Percentiles rank a stretch among this genome's conserved stretches.
These are phyloP conservation scores for Ophiostoma sp. DNA, from an alignment of 2,329 filamentous ascomycete genomes.

Conservation along the genomic window DNA sequence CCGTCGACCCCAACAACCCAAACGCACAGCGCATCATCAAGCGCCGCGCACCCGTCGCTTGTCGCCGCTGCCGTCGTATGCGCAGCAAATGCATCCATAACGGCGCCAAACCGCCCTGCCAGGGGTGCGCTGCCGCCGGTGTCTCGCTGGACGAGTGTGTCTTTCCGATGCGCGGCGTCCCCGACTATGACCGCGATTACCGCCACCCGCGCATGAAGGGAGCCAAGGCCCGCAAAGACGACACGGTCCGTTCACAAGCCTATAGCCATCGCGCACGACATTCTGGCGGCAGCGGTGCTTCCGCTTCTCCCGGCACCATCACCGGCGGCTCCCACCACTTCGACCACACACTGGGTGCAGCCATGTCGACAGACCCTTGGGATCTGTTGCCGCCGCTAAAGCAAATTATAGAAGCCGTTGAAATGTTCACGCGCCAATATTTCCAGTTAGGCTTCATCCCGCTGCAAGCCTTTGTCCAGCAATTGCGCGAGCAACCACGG, in stretches of 20 bases:
- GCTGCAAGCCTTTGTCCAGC: constrained; percentile 45
- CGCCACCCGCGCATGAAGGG: constrained; percentile 49
- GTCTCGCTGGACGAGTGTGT: constrained; percentile 44
- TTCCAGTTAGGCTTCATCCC: constrained; percentile 57
- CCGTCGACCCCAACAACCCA: not conserved
- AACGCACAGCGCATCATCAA: constrained; percentile 24
- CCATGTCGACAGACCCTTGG: constrained; percentile 40
- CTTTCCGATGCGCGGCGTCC: constrained; percentile 49
- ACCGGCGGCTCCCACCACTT: not conserved
- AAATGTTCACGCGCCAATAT: constrained; percentile 50
- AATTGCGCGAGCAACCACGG: constrained; percentile 42
- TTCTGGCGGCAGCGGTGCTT: constrained; percentile 3
- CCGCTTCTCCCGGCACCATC: constrained; percentile 21
- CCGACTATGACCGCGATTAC: constrained; percentile 51
- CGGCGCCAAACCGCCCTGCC: constrained; percentile 35
- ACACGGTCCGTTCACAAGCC: not conserved
- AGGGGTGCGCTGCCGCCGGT: constrained; percentile 48
- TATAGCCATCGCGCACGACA: constrained; percentile 2
- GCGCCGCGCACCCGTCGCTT: constrained; percentile 28
- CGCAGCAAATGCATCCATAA: constrained; percentile 28
- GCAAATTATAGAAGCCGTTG: constrained; percentile 48
- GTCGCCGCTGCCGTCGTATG: constrained; percentile 28
- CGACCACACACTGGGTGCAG: not conserved
- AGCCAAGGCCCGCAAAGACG: constrained; percentile 40
- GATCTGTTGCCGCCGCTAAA: constrained; percentile 45